Conservation (phyloP, 768 basidiomycete genomes). For the Agrocybe pediades region DNA sequence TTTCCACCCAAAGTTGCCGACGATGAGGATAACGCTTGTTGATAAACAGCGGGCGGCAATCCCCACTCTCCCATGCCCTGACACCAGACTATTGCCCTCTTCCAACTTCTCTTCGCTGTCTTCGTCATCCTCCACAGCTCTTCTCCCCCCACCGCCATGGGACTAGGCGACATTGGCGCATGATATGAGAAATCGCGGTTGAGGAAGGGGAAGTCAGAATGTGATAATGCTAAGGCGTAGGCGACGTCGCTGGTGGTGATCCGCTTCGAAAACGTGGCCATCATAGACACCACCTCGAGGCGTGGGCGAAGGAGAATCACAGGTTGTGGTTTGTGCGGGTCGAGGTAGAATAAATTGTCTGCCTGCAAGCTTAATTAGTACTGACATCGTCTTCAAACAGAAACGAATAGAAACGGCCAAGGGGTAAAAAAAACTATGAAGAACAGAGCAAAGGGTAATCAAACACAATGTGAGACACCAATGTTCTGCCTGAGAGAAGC, state of each 20-base stretch:
- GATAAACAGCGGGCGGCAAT: constrained; percentile 25
- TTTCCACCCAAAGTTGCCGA: too few species aligned
- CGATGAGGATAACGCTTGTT: too few species aligned
- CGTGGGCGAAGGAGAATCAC: constrained; percentile 66
- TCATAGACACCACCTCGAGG: constrained; percentile 10
- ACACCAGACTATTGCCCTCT: too few species aligned
- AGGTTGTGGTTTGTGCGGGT: constrained; percentile 78
- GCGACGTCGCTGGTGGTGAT: constrained; percentile 3
- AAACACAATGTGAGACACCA: too few species aligned
- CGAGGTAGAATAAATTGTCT: constrained; percentile 82
- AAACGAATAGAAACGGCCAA: too few species aligned
- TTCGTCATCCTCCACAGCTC: too few species aligned
- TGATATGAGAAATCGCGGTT: constrained; percentile 52
- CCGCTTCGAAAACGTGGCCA: constrained; percentile 9
- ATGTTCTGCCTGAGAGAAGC: too few species aligned
- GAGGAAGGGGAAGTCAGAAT: constrained; percentile 53
- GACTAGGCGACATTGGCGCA: constrained; percentile 61
- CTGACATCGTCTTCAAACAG: constrained; percentile 94
- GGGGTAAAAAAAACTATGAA: too few species aligned
- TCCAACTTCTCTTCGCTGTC: too few species aligned
- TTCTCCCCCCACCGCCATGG: too few species aligned
- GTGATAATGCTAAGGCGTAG: constrained; percentile 17
- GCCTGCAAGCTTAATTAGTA: constrained; percentile 96
- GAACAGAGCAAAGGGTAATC: too few species aligned
- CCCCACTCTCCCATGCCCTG: not conserved